Conservation (phyloP, 805 yeast species). For the Nakazawaea molendinolei region DNA sequence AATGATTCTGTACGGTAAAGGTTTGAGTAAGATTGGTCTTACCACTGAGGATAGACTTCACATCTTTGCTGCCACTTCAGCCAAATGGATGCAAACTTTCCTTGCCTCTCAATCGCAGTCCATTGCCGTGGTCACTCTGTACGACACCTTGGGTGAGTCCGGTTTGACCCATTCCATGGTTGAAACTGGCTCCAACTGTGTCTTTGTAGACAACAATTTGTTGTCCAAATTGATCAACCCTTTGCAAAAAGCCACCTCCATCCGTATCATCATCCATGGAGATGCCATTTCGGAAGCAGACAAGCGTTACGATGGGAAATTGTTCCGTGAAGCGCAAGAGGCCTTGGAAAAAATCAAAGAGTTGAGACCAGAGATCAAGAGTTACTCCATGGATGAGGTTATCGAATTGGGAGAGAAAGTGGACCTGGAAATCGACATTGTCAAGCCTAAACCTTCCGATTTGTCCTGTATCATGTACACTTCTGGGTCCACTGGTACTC, state of each 20-base stretch:
- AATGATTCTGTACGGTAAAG: slow-evolving; percentile 59
- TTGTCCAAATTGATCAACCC: slow-evolving; percentile 66
- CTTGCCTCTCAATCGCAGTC: slow-evolving; percentile 72
- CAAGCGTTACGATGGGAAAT: slow-evolving; percentile 53
- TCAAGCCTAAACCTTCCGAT: slow-evolving; percentile 50
- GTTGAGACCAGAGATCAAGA: slow-evolving; percentile 70
- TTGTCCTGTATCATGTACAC: slow-evolving; percentile 79
- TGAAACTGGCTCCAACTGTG: slow-evolving; percentile 72
- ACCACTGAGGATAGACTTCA: slow-evolving; percentile 64
- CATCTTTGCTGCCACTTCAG: slow-evolving; percentile 83
- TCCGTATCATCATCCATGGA: slow-evolving; percentile 67
- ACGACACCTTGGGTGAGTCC: slow-evolving; percentile 87
- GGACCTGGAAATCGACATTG: slow-evolving; percentile 30
- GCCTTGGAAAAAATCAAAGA: slow-evolving; percentile 55
- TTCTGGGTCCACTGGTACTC: slow-evolving; percentile 80
- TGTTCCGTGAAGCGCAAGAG: slow-evolving; percentile 48
- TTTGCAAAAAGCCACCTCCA: slow-evolving; percentile 49
- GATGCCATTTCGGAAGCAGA: slow-evolving; percentile 58
- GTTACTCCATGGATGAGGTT: slow-evolving; percentile 61
- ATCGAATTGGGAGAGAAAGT: slow-evolving; percentile 53
- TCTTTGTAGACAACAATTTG: slow-evolving; percentile 79
- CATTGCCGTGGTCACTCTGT: slow-evolving; percentile 90
- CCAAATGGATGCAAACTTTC: slow-evolving; percentile 85
- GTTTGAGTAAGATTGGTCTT: slow-evolving; percentile 69
- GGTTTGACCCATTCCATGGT: slow-evolving; percentile 82